Percentiles rank a stretch among this genome's conserved stretches.
phyloP scores from a whole-genome alignment of 2,329 filamentous ascomycete genomes.

The Penicillium vulpinum region DNA sequence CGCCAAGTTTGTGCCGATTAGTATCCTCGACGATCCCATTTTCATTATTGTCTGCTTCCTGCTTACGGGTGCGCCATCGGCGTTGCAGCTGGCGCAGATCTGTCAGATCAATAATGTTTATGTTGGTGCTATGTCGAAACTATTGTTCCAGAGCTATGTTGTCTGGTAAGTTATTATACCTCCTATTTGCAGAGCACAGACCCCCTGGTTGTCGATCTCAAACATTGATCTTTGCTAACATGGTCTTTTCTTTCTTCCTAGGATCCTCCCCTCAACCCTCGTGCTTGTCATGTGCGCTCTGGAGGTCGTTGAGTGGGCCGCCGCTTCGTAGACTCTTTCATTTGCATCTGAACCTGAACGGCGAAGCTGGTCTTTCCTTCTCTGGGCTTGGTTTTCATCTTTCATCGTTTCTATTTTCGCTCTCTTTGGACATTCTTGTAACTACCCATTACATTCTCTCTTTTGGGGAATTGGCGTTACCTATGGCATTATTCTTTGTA shows the following conservation, averaged over 20 bases:
- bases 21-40: conserved; percentile 95
- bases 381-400: background rate
- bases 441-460: background rate
- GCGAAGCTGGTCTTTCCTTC: conserved; percentile 1
- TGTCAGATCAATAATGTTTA: conserved; percentile 98
- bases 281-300: conserved; percentile 86
- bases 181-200: background rate
- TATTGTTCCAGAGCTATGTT: conserved; percentile 95
- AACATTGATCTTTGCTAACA: conserved; percentile 10
- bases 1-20: conserved; percentile 88
- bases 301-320: conserved; percentile 88
- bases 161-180: conserved; percentile 66
- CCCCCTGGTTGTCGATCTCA: background rate
- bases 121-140: conserved; percentile 87
- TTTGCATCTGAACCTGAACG: background rate
- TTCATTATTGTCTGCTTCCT: conserved; percentile 98
- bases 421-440: conserved; percentile 2
- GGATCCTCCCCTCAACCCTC: conserved; percentile 91
- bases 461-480: background rate
- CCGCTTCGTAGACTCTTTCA: conserved; percentile 15
- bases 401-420: background rate
- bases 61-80: conserved; percentile 88
- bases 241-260: conserved; percentile 37
- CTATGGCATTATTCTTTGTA: background rate
- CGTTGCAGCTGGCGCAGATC: conserved; percentile 93